Evolutionary conservation across 1,284 basidiomycete species (phyloP).

Genomic region (Paramarasmius palmivorus): DNA sequence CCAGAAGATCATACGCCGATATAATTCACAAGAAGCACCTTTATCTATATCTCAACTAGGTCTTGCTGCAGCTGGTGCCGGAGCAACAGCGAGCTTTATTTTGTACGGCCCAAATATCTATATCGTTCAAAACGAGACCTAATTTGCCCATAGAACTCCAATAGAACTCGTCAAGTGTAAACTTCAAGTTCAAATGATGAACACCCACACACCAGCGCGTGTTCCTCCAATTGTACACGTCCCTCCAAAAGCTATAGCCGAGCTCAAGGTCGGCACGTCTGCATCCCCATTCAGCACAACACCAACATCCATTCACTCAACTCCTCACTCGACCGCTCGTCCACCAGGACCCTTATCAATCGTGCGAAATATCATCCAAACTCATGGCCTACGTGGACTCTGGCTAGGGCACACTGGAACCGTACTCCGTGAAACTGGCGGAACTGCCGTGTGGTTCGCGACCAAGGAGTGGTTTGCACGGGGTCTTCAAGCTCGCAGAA

Average conservation of each 20-base stretch:
- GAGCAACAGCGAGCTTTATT: constrained; percentile 81
- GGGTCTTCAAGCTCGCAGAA: constrained; percentile 53
- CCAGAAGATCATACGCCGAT: constrained; percentile 60
- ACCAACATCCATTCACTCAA: constrained; percentile 23
- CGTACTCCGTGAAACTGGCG: constrained; percentile 86
- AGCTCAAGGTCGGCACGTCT: constrained; percentile 19
- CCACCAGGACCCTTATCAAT: constrained; percentile 73
- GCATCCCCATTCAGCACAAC: constrained; percentile 10
- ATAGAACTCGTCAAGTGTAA: constrained; percentile 93
- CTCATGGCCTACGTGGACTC: constrained; percentile 73
- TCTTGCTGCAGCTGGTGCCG: constrained; percentile 79
- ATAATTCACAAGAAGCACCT: constrained; percentile 32
- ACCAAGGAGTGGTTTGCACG: constrained; percentile 78
- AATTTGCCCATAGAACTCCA: constrained; percentile 60
- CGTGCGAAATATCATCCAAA: constrained; percentile 61
- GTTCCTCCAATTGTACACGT: constrained; percentile 20
- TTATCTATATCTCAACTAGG: constrained; percentile 67
- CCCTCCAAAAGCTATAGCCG: constrained; percentile 20
- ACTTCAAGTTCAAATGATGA: constrained; percentile 88
- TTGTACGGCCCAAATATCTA: constrained; percentile 48
- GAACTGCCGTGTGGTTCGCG: constrained; percentile 85
- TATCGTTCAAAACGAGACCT: background rate
- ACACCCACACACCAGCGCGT: constrained; percentile 15
- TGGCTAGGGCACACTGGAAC: constrained; percentile 91
- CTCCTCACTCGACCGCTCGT: constrained; percentile 14